A percentile compares a stretch with the other conserved stretches of the same genome.
phyloP scores from a whole-genome alignment of 164 flowering plant species.

The Pachysandra terminalis region DNA sequence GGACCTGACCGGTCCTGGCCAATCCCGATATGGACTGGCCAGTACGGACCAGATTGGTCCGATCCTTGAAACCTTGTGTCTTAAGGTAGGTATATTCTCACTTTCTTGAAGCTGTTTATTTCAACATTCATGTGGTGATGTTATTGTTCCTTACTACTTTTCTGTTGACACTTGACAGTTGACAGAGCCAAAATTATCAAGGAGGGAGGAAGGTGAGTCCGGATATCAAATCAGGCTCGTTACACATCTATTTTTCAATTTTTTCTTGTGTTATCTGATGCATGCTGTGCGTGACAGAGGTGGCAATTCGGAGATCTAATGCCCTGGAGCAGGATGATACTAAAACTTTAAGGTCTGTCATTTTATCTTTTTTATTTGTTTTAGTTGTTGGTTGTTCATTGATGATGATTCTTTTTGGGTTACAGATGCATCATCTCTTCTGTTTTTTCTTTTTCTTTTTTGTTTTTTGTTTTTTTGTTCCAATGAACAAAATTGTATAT shows the following conservation, averaged over 20 bases:
- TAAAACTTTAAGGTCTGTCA: conserved; percentile 55
- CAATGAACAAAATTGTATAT: too few relatives aligned
- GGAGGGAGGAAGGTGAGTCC: conserved; percentile 71
- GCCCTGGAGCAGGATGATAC: conserved; percentile 65
- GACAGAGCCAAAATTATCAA: conserved; percentile 53
- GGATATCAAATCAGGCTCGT: not conserved
- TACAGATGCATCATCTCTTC: not conserved
- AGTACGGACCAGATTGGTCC: too few relatives aligned
- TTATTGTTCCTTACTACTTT: too few relatives aligned
- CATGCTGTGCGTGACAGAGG: conserved; percentile 42
- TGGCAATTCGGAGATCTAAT: conserved; percentile 71
- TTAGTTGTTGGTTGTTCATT: conserved; percentile 1
- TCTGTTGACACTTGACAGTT: too few relatives aligned
- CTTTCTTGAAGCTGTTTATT: too few relatives aligned
- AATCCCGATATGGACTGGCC: too few relatives aligned
- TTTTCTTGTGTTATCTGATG: not conserved
- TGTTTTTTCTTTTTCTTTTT: too few relatives aligned
- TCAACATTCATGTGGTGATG: too few relatives aligned
- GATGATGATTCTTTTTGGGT: not conserved
- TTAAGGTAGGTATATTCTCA: too few relatives aligned
- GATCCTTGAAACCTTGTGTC: too few relatives aligned
- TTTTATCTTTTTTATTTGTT: not conserved
- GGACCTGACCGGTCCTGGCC: too few relatives aligned
- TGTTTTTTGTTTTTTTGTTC: too few relatives aligned
- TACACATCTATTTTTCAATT: conserved; percentile 7